These are phyloP conservation scores for Misopates orontium DNA, from an alignment of 257 asterid species.

Conservation along the genomic window DNA sequence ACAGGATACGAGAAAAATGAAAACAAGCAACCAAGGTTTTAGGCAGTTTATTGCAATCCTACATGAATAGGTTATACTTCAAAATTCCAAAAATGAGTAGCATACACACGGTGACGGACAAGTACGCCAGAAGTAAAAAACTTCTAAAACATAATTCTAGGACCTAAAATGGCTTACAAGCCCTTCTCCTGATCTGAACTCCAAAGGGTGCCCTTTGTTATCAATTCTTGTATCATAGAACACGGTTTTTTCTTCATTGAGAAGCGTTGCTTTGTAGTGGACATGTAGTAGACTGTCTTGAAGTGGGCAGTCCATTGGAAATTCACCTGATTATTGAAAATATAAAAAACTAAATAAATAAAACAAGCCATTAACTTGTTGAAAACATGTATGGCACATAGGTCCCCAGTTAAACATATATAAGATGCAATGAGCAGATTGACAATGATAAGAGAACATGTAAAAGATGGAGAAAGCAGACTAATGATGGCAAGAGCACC, in stretches of 20 bases:
- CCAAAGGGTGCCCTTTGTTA: constrained; percentile 76
- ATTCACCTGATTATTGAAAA: constrained; percentile 70
- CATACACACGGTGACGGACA: neutral
- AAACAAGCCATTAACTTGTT: constrained; percentile 3
- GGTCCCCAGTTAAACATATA: constrained; percentile 22
- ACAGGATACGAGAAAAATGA: constrained; percentile 8
- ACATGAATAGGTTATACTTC: neutral
- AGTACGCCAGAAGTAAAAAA: constrained; percentile 10
- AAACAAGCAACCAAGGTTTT: constrained; percentile 12
- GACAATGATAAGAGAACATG: constrained; percentile 9
- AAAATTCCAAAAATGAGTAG: constrained; percentile 1
- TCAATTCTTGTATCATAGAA: constrained; percentile 81
- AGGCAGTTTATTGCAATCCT: constrained; percentile 12
- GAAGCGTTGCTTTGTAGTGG: constrained; percentile 92
- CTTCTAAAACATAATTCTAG: constrained; percentile 9
- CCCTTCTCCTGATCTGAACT: constrained; percentile 99
- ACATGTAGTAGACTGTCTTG: constrained; percentile 86
- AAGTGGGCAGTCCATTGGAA: constrained; percentile 99
- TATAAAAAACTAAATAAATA: constrained; percentile 25
- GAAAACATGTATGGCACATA: no score
- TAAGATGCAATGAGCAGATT: neutral
- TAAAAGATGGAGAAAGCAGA: neutral
- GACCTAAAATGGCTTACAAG: constrained; percentile 61
- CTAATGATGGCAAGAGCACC: no score
- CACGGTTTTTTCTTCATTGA: constrained; percentile 68